phyloP scores from a whole-genome alignment of 2,329 filamentous ascomycete species.

The Aspergillus brunneoviolaceus region DNA sequence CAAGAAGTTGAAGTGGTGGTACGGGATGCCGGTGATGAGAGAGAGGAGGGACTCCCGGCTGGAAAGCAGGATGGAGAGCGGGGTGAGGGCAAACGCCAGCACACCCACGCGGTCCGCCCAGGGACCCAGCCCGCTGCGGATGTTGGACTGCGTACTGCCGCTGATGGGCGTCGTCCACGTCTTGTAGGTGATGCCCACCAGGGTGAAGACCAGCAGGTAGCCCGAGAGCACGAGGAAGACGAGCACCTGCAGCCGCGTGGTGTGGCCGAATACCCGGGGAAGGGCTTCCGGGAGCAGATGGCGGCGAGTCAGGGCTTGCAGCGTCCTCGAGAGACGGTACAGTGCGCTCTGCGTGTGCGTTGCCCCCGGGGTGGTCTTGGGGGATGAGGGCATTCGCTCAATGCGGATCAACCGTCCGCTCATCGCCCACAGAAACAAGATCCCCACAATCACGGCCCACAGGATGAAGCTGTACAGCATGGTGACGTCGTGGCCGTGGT shows the following conservation, averaged over 20 bases:
- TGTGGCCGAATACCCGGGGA: constrained; percentile 62
- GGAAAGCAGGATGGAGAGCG: constrained; percentile 66
- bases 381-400: constrained; percentile 13
- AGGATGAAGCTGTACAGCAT: constrained; percentile 59
- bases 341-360: constrained; percentile 15
- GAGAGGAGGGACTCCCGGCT: constrained; percentile 69
- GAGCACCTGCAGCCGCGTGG: constrained; percentile 66
- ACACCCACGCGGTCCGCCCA: constrained; percentile 69
- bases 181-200: constrained; percentile 67
- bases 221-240: constrained; percentile 57
- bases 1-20: constrained; percentile 75
- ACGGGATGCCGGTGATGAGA: constrained; percentile 69
- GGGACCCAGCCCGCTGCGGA: constrained; percentile 63
- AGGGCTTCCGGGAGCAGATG: constrained; percentile 63
- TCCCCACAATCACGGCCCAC: constrained; percentile 54
- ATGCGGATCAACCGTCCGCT: constrained; percentile 19
- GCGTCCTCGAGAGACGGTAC: constrained; percentile 37
- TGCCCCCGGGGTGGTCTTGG: constrained; percentile 20
- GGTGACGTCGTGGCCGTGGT: constrained; percentile 53
- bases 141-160: constrained; percentile 59
- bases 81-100: constrained; percentile 71
- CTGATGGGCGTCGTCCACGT: constrained; percentile 70
- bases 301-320: constrained; percentile 46
- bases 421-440: constrained; percentile 48
- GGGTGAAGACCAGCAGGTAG: constrained; percentile 68